Percentiles rank a stretch among this genome's conserved stretches.
Conservation (phyloP, 106 monocot genomes). For the Apostasia shenzhenica region DNA sequence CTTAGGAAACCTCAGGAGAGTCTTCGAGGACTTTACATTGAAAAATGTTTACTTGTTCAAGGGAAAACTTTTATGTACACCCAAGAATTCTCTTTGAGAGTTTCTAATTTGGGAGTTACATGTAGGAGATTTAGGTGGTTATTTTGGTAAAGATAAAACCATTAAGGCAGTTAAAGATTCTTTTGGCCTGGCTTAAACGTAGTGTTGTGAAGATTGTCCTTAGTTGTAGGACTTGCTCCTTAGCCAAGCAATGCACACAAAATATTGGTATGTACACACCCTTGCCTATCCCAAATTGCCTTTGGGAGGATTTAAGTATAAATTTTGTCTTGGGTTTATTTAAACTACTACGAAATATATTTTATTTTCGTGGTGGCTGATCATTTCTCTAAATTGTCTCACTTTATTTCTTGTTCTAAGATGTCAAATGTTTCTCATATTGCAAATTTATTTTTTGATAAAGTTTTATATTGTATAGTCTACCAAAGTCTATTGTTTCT, state of each 20-base stretch:
- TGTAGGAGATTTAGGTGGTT: background rate
- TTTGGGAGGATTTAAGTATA: background rate
- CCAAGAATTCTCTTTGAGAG: background rate
- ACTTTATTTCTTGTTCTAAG: background rate
- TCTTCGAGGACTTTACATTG: background rate
- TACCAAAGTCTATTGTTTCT: background rate
- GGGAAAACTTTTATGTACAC: background rate
- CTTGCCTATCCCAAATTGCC: background rate
- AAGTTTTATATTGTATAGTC: background rate
- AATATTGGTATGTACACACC: background rate
- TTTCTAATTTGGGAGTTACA: background rate
- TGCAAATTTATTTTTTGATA: too few species aligned
- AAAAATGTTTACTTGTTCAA: background rate
- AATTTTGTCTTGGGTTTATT: background rate
- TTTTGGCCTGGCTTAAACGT: too few species aligned
- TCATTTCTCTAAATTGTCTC: background rate
- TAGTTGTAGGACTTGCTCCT: background rate
- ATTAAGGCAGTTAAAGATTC: background rate
- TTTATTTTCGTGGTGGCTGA: background rate
- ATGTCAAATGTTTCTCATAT: background rate
- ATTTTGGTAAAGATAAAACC: background rate
- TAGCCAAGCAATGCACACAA: background rate
- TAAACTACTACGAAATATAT: background rate
- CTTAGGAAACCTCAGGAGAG: background rate
- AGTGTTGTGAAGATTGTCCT: too few species aligned